These are phyloP conservation scores for Tremella yokohamensis DNA, from an alignment of 768 basidiomycete genomes.

Conservation along the genomic window DNA sequence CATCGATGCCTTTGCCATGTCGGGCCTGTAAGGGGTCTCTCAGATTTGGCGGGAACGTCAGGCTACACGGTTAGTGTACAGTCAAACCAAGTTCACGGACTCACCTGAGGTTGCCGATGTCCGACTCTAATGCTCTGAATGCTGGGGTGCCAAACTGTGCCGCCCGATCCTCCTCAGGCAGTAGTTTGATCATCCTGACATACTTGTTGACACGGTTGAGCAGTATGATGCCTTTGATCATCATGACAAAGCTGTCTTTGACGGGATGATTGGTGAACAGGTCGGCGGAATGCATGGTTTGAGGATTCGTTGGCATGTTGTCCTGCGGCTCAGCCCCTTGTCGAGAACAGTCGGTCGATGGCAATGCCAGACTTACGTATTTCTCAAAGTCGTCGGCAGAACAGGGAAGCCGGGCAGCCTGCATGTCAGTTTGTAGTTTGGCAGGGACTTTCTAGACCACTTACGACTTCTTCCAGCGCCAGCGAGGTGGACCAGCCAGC, in stretches of 20 bases:
- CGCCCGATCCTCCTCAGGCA: constrained; percentile 16
- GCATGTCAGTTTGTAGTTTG: neutral
- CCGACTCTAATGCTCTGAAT: constrained; percentile 15
- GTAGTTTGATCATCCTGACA: constrained; percentile 11
- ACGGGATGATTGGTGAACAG: constrained; percentile 32
- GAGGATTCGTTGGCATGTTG: constrained; percentile 18
- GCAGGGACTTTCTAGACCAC: constrained; percentile 4
- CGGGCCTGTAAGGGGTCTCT: constrained; percentile 24
- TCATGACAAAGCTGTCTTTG: constrained; percentile 23
- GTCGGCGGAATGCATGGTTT: constrained; percentile 23
- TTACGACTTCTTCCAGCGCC: constrained; percentile 33
- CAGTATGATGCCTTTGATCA: constrained; percentile 27
- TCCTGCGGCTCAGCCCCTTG: neutral
- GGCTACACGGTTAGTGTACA: constrained; percentile 9
- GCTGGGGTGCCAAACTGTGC: neutral
- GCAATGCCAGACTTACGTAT: constrained; percentile 10
- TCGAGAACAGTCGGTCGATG: neutral
- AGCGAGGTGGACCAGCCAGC: constrained; percentile 36
- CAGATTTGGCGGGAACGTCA: constrained; percentile 22
- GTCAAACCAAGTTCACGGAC: constrained; percentile 1
- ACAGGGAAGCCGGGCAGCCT: constrained; percentile 22
- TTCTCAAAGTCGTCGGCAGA: constrained; percentile 16
- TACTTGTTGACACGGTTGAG: constrained; percentile 14
- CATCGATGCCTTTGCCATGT: constrained; percentile 29
- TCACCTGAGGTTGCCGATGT: constrained; percentile 25